These are phyloP conservation scores for Cordyceps sp. DNA, from an alignment of 2,329 filamentous ascomycete species.

Conservation along the genomic window DNA sequence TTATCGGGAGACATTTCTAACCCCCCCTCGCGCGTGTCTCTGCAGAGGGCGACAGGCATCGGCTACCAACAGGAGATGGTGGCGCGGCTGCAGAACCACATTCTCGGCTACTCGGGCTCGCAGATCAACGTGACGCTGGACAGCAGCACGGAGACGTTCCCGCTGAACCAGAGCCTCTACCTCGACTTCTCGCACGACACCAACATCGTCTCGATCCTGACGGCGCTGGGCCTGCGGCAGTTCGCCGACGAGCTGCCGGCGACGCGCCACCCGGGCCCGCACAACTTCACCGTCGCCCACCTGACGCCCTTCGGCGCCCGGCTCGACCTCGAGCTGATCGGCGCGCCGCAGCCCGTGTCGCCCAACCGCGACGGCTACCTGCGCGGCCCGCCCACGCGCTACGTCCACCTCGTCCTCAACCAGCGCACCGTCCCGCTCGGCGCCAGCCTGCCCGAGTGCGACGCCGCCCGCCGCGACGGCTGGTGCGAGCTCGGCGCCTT, in stretches of 20 bases:
- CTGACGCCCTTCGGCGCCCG: conserved; percentile 57
- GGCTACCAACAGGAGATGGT: conserved; percentile 59
- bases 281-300: conserved; percentile 49
- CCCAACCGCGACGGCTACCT: conserved; percentile 36
- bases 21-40: no score
- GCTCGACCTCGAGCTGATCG: conserved; percentile 59
- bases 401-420: conserved; percentile 60
- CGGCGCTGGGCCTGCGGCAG: conserved; percentile 56
- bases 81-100: conserved; percentile 53
- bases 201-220: conserved; percentile 52
- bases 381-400: conserved; percentile 39
- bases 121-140: conserved; percentile 57
- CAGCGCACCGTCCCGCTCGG: conserved; percentile 58
- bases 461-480: conserved; percentile 44
- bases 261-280: conserved; percentile 34
- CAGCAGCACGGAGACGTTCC: conserved; percentile 51
- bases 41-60: conserved; percentile 53
- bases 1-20: no score
- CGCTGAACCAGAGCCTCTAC: conserved; percentile 55
- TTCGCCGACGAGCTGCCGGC: conserved; percentile 44
- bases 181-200: conserved; percentile 69
- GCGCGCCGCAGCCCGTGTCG: conserved; percentile 44
- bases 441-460: conserved; percentile 48
- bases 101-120: conserved; percentile 37
- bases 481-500: conserved; percentile 64